A percentile compares a stretch with the other conserved stretches of the same genome.
Evolutionary conservation across 176 grass and related monocot species (phyloP).

Genomic region (Carex cristatella): DNA sequence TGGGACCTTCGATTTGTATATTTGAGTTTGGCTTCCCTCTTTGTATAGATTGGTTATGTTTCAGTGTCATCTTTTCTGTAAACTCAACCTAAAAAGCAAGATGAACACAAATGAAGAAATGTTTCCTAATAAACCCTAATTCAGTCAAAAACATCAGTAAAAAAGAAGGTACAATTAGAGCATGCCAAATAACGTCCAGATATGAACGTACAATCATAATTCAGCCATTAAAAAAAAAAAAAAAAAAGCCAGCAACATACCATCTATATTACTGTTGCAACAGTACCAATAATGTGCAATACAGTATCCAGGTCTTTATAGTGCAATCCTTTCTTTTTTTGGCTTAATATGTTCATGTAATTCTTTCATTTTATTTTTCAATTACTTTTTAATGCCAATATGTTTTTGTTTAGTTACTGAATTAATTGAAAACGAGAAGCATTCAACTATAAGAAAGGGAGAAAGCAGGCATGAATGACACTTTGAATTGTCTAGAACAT

Average conservation of each 20-base stretch:
- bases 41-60: conserved; percentile 52
- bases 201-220: neutral
- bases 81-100: neutral
- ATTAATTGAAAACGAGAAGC: neutral
- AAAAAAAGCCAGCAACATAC: neutral
- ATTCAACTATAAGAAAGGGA: neutral
- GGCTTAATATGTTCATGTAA: neutral
- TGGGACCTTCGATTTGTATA: conserved; percentile 68
- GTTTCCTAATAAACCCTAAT: neutral
- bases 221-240: neutral
- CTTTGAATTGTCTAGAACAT: neutral
- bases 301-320: neutral
- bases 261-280: neutral
- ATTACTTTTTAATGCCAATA: neutral
- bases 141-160: neutral
- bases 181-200: neutral
- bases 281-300: neutral
- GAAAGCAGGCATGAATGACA: neutral
- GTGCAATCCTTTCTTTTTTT: neutral
- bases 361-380: neutral
- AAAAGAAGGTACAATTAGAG: neutral
- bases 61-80: conserved; percentile 54
- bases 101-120: conserved; percentile 4
- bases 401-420: neutral
- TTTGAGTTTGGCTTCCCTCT: conserved; percentile 38